Percentiles rank a stretch among this genome's conserved stretches.
Evolutionary conservation across 768 basidiomycete genomes (phyloP).

Genomic region (Lentinula sp.): DNA sequence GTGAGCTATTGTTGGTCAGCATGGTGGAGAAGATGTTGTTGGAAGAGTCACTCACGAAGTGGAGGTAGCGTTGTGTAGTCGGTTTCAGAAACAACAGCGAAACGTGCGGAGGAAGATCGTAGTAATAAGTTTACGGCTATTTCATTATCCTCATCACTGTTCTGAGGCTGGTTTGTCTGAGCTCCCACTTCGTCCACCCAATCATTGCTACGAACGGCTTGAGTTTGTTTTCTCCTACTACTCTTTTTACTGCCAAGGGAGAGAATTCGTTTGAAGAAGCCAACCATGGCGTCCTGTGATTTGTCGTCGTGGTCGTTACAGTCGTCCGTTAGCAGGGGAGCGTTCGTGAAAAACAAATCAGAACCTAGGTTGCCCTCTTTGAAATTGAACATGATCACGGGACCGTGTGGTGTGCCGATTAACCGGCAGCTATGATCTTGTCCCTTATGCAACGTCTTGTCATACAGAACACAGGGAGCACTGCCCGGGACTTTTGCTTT

Average conservation of each 20-base stretch:
- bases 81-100: slow-evolving; percentile 47
- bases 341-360: too few relatives aligned
- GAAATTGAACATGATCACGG: slow-evolving; percentile 21
- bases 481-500: slow-evolving; percentile 75
- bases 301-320: neutral
- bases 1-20: slow-evolving; percentile 39
- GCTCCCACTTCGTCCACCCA: slow-evolving; percentile 18
- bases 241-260: slow-evolving; percentile 63
- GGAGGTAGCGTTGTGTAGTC: slow-evolving; percentile 59
- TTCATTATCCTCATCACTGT: slow-evolving; percentile 39
- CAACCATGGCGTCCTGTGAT: slow-evolving; percentile 33
- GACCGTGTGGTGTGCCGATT: slow-evolving; percentile 9
- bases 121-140: slow-evolving; percentile 44
- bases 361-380: neutral
- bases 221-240: slow-evolving; percentile 31
- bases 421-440: neutral
- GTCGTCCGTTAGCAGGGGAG: neutral
- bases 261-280: slow-evolving; percentile 64
- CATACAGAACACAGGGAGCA: slow-evolving; percentile 47
- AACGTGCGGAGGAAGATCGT: slow-evolving; percentile 69
- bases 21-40: neutral
- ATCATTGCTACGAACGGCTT: slow-evolving; percentile 17
- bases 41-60: slow-evolving; percentile 47
- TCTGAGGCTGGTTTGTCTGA: slow-evolving; percentile 6
- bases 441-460: slow-evolving; percentile 10